Conservation (phyloP, 2,329 filamentous ascomycete species). For the Phialemoniopsis sp. region DNA sequence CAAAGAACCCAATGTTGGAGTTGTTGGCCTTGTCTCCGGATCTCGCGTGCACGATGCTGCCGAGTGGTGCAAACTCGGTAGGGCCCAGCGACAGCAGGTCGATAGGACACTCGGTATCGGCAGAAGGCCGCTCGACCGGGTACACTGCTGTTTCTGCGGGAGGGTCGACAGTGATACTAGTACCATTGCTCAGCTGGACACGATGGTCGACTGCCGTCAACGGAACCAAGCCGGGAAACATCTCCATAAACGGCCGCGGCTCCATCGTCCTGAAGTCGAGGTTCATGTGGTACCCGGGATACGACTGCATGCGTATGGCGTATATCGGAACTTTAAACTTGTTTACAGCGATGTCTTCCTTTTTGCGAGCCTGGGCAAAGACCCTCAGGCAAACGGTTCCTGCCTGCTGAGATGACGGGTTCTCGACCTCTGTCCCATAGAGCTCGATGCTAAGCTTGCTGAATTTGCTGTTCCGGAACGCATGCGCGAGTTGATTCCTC, state of each 20-base stretch:
- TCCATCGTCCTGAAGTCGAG: slow-evolving; percentile 37
- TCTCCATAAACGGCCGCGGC: slow-evolving; percentile 36
- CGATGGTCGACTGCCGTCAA: slow-evolving; percentile 11
- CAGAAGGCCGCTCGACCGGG: slow-evolving; percentile 1
- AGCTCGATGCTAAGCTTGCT: slow-evolving; percentile 21
- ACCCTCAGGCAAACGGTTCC: slow-evolving; percentile 36
- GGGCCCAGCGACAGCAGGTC: slow-evolving; percentile 6
- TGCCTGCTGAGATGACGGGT: slow-evolving; percentile 23
- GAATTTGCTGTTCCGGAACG: slow-evolving; percentile 19
- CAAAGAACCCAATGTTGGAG: slow-evolving; percentile 27
- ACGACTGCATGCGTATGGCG: slow-evolving; percentile 24
- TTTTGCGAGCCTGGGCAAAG: slow-evolving; percentile 27
- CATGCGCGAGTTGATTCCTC: slow-evolving; percentile 17
- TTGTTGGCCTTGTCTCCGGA: slow-evolving; percentile 27
- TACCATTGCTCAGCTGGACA: slow-evolving; percentile 3
- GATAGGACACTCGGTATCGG: slow-evolving; percentile 4
- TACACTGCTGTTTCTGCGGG: background rate
- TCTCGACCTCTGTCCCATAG: slow-evolving; percentile 15
- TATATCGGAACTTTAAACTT: slow-evolving; percentile 26
- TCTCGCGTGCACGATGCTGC: slow-evolving; percentile 22
- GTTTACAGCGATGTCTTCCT: slow-evolving; percentile 12
- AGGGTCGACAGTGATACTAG: no score
- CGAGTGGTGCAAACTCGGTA: slow-evolving; percentile 16
- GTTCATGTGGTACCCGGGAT: slow-evolving; percentile 33
- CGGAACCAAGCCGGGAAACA: slow-evolving; percentile 29